Percentiles rank a stretch among this genome's conserved stretches.
Evolutionary conservation across 1,139 yeast species (phyloP).

Genomic region (Magnusiomyces paraingens): DNA sequence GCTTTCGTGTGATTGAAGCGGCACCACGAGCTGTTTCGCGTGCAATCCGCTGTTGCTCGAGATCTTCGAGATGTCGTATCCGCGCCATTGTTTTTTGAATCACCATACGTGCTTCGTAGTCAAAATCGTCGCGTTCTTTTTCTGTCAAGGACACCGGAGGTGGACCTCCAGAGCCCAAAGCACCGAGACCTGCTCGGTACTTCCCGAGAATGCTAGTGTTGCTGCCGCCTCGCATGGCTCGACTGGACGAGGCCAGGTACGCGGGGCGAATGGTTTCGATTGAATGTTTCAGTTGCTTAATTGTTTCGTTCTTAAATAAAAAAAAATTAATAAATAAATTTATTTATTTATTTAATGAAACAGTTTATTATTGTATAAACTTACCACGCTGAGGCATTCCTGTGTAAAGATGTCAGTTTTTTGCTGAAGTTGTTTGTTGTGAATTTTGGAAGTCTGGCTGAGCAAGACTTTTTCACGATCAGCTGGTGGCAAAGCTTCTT

Average conservation of each 20-base stretch:
- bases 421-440: slow-evolving; percentile 11
- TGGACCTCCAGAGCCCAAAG: not conserved
- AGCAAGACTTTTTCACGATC: not conserved
- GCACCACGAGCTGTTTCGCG: slow-evolving; percentile 6
- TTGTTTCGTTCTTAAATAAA: slow-evolving; percentile 16
- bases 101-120: slow-evolving; percentile 34
- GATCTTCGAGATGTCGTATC: slow-evolving; percentile 33
- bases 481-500: slow-evolving; percentile 18
- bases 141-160: slow-evolving; percentile 28
- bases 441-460: not conserved
- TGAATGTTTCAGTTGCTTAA: slow-evolving; percentile 22
- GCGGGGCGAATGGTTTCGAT: slow-evolving; percentile 28
- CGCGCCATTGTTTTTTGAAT: slow-evolving; percentile 33
- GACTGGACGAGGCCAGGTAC: slow-evolving; percentile 26
- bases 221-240: slow-evolving; percentile 2
- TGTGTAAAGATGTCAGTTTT: slow-evolving; percentile 23
- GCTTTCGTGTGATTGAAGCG: not conserved
- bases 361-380: slow-evolving; percentile 14
- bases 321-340: not conserved
- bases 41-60: slow-evolving; percentile 21
- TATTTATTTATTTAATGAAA: not conserved
- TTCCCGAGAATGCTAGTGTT: not conserved
- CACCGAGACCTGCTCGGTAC: not conserved
- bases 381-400: slow-evolving; percentile 26
- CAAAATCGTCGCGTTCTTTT: slow-evolving; percentile 37